phyloP scores from a whole-genome alignment of 108 stramenopile genomes.

The Fistulifera pelliculosa region DNA sequence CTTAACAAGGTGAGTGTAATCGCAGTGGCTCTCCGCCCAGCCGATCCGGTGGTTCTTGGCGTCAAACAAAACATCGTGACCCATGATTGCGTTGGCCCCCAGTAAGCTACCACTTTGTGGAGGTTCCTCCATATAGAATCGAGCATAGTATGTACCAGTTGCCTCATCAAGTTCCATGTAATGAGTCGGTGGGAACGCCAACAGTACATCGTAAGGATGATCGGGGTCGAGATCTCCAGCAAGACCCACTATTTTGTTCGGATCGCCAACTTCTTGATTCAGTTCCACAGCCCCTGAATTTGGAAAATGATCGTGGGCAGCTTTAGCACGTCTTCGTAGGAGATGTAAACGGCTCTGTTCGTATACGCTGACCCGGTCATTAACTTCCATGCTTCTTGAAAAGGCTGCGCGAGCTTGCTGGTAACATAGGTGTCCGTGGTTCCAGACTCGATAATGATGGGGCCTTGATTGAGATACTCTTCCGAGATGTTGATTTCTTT shows the following conservation, averaged over 20 bases:
- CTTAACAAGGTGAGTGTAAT: conserved; percentile 11
- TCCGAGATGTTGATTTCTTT: conserved; percentile 17
- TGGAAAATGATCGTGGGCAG: conserved; percentile 81
- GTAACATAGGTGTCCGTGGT: conserved; percentile 83
- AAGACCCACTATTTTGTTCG: conserved; percentile 40
- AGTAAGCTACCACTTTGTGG: conserved; percentile 18
- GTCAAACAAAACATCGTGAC: conserved; percentile 88
- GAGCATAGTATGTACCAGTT: conserved; percentile 38
- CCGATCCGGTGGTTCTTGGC: conserved; percentile 14
- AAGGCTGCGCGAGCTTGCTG: conserved; percentile 7
- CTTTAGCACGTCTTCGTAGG: conserved; percentile 34
- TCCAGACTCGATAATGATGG: conserved; percentile 80
- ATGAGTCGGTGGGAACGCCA: conserved; percentile 65
- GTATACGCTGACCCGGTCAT: conserved; percentile 16
- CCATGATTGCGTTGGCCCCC: conserved; percentile 90
- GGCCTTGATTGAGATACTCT: conserved; percentile 19
- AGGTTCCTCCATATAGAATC: conserved; percentile 56
- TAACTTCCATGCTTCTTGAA: conserved; percentile 15
- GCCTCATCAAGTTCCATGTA: conserved; percentile 69
- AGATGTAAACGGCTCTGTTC: conserved; percentile 18
- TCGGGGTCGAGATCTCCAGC: conserved; percentile 53
- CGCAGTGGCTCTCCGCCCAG: conserved; percentile 19
- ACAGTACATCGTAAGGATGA: conserved; percentile 54
- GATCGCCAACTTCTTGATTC: conserved; percentile 23
- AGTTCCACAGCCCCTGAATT: conserved; percentile 24